Percentiles rank a stretch among this genome's conserved stretches.
Conservation (phyloP, 345 rosid genomes). For the Mallotus nudiflorus region DNA sequence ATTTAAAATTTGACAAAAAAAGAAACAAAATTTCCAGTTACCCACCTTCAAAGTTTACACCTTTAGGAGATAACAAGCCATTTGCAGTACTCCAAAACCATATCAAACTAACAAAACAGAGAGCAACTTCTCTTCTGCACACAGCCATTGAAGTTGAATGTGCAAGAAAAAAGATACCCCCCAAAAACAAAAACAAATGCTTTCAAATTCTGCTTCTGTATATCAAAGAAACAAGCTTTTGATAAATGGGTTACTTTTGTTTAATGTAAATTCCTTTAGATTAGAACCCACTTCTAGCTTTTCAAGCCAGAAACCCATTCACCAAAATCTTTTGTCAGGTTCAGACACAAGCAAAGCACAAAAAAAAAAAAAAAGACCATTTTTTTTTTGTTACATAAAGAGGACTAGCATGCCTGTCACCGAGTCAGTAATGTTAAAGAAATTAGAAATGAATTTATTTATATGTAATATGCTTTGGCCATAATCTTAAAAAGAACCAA, state of each 20-base stretch:
- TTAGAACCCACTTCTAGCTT: slow-evolving; percentile 43
- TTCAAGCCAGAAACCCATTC: slow-evolving; percentile 52
- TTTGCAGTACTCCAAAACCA: slow-evolving; percentile 47
- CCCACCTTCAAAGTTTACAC: slow-evolving; percentile 89
- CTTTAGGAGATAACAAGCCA: slow-evolving; percentile 79
- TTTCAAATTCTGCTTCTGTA: slow-evolving; percentile 16
- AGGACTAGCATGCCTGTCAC: slow-evolving; percentile 61
- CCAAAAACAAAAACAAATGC: too few species aligned
- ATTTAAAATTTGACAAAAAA: slow-evolving; percentile 10
- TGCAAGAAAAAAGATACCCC: slow-evolving; percentile 31
- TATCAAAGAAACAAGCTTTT: slow-evolving; percentile 22
- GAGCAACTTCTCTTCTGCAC: slow-evolving; percentile 27
- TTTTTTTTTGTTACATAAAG: slow-evolving; percentile 49
- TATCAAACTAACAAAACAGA: slow-evolving; percentile 37
- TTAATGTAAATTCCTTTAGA: slow-evolving; percentile 35
- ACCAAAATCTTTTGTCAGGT: slow-evolving; percentile 42
- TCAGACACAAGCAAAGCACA: slow-evolving; percentile 44
- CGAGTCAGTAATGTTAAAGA: slow-evolving; percentile 26
- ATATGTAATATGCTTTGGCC: slow-evolving; percentile 13
- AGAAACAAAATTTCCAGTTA: not conserved
- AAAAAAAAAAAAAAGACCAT: not conserved
- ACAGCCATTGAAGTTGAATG: slow-evolving; percentile 34
- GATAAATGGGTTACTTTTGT: slow-evolving; percentile 27
- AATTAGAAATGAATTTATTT: slow-evolving; percentile 23
- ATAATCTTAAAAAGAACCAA: slow-evolving; percentile 38